Conservation (phyloP, 202 grass and related monocot genomes). For the Zizania palustris region DNA sequence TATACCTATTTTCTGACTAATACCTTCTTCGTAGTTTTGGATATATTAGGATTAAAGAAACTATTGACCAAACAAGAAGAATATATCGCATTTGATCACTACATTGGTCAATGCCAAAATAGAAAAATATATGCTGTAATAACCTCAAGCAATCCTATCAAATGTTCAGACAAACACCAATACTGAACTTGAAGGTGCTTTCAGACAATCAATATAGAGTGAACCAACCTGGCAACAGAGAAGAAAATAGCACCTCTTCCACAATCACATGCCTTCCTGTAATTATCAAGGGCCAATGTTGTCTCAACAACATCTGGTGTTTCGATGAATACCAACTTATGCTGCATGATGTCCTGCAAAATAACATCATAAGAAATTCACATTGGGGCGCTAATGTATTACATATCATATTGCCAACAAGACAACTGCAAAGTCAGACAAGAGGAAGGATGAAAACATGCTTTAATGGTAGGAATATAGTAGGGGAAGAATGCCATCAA, state of each 20-base stretch:
- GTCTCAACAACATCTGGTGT: conserved; percentile 98
- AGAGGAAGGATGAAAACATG: conserved; percentile 15
- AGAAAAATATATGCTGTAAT: background rate
- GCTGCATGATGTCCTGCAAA: conserved; percentile 95
- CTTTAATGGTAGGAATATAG: background rate
- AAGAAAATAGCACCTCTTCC: conserved; percentile 96
- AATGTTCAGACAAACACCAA: background rate
- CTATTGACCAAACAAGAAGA: background rate
- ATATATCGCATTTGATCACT: conserved; percentile 10
- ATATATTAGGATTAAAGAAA: conserved; percentile 5
- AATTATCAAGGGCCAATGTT: conserved; percentile 97
- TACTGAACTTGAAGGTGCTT: conserved; percentile 31
- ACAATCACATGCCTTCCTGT: conserved; percentile 93
- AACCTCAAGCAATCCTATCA: conserved; percentile 9
- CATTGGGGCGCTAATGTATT: background rate
- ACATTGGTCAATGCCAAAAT: conserved; percentile 4
- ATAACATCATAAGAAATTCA: conserved; percentile 28
- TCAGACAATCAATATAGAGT: conserved; percentile 1
- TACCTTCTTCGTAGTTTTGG: background rate
- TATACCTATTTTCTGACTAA: conserved; percentile 17
- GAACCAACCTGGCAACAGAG: conserved; percentile 84
- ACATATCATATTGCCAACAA: conserved; percentile 2
- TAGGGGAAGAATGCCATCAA: background rate
- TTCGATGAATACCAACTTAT: conserved; percentile 98
- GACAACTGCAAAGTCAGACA: background rate